These are phyloP conservation scores for Pseudonitzschia pungens DNA, from an alignment of 108 stramenopile species.

Conservation along the genomic window DNA sequence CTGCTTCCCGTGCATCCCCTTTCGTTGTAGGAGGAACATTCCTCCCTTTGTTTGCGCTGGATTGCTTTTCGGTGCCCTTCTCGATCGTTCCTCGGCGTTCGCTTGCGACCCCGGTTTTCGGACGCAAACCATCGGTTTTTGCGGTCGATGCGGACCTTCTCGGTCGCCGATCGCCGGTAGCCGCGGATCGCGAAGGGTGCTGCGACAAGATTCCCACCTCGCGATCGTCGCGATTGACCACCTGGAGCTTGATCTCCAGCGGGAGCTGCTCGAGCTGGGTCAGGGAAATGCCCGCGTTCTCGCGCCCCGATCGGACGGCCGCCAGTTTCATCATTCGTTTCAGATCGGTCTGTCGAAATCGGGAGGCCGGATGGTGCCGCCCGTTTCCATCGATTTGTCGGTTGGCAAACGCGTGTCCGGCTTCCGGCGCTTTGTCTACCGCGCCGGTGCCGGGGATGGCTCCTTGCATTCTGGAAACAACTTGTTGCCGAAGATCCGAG, in stretches of 20 bases:
- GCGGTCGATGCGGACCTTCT: background rate
- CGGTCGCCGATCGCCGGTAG: background rate
- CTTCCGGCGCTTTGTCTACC: background rate
- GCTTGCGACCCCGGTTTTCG: background rate
- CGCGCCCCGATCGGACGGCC: constrained; percentile 61
- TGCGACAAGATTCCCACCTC: constrained; percentile 29
- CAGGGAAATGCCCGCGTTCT: constrained; percentile 41
- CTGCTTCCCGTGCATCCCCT: background rate
- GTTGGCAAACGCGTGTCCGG: background rate
- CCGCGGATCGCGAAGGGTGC: background rate
- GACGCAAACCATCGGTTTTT: background rate
- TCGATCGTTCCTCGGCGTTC: background rate
- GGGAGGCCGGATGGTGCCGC: background rate
- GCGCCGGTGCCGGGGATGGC: background rate
- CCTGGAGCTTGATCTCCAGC: constrained; percentile 69
- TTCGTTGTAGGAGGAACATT: background rate
- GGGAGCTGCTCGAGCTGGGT: constrained; percentile 63
- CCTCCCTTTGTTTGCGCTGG: background rate
- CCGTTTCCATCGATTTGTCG: background rate
- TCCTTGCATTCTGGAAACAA: constrained; percentile 13
- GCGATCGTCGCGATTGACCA: constrained; percentile 56
- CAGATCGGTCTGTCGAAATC: constrained; percentile 55
- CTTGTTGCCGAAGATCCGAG: constrained; percentile 31
- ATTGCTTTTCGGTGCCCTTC: background rate
- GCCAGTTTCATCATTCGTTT: constrained; percentile 74